Evolutionary conservation across 441 rosid species (phyloP), one percentile per base, ranked within the genome.

Genomic region (Populus trichocarpa): DNA sequence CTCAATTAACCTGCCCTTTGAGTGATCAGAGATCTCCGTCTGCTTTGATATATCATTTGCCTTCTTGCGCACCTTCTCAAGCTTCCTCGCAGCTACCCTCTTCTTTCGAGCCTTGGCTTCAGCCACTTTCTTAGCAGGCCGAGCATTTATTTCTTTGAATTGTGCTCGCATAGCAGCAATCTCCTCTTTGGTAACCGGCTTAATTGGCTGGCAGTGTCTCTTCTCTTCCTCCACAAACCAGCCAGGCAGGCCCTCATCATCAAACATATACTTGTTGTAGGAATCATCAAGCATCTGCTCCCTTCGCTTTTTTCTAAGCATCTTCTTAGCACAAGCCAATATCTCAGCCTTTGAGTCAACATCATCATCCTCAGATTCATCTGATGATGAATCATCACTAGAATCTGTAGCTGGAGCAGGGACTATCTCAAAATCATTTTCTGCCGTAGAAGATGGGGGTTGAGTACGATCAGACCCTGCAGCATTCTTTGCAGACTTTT

Each of bases 61-160:
- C 87, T 94, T 94, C 92, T 93, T 94, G 33, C 93, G 90, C 35
- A 93, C 90, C 86, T 93, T 96, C 84, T 95, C 99, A 3, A 95
- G 85, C 79, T 88, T 95, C 82, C 87, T 90, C 84, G 80, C 77
- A 2, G 95, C 93, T 20, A 86, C 83, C 66, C 92, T 85, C 86
- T 94, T 96, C 95, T 94, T 94, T 78, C 98, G 74, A 33, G 96
- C 97, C 81, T 96, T 96, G 74, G 99, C 99, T 83, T 96, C 87
- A 0, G 95, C 98, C 72, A 96, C 98, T 77, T 96, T 96, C 93
- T 96, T 96, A 20, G 98, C 97, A 40, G 97, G 96, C 25, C 99
- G 90, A 30, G 98, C 96, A 75, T 96, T 84, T 53, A 96, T 94
- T 83, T 91, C 99, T 82, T 81, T 96, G 86, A 94, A 92, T 77